Evolutionary conservation across 768 basidiomycete species (phyloP).

Genomic region (Boletus sp.): DNA sequence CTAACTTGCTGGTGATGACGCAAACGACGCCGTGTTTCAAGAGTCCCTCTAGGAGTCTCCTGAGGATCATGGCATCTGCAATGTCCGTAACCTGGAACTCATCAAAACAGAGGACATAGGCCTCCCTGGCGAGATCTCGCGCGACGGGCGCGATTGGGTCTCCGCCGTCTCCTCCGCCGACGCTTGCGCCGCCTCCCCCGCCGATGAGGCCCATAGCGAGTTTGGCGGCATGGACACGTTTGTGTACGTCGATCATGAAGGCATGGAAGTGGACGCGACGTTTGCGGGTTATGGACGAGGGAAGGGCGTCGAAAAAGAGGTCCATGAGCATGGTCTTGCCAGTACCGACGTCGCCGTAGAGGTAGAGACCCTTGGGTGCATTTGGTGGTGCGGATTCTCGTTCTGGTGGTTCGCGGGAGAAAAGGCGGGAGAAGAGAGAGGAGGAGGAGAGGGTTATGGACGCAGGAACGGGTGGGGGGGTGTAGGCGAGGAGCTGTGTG

Average conservation of each 20-base stretch:
- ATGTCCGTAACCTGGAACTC: conserved; percentile 99
- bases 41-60: conserved; percentile 83
- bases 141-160: conserved; percentile 89
- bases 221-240: conserved; percentile 83
- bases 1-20: conserved; percentile 97
- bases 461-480: conserved; percentile 58
- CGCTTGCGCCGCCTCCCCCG: conserved; percentile 24
- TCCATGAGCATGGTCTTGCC: conserved; percentile 99
- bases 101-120: conserved; percentile 89
- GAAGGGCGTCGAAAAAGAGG: conserved; percentile 85
- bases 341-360: conserved; percentile 95
- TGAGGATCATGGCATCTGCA: conserved; percentile 95
- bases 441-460: conserved; percentile 28
- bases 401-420: conserved; percentile 23
- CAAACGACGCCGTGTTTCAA: conserved; percentile 87
- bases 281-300: conserved; percentile 60
- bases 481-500: conserved; percentile 63
- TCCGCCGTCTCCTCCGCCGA: conserved; percentile 37
- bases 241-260: conserved; percentile 99
- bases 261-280: conserved; percentile 96
- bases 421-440: conserved; percentile 26
- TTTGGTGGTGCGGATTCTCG: conserved; percentile 40
- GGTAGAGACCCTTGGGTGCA: conserved; percentile 85
- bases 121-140: conserved; percentile 78
- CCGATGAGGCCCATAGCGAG: conserved; percentile 60